phyloP scores from a whole-genome alignment of 202 grass and related monocot genomes.

The Zizania palustris region DNA sequence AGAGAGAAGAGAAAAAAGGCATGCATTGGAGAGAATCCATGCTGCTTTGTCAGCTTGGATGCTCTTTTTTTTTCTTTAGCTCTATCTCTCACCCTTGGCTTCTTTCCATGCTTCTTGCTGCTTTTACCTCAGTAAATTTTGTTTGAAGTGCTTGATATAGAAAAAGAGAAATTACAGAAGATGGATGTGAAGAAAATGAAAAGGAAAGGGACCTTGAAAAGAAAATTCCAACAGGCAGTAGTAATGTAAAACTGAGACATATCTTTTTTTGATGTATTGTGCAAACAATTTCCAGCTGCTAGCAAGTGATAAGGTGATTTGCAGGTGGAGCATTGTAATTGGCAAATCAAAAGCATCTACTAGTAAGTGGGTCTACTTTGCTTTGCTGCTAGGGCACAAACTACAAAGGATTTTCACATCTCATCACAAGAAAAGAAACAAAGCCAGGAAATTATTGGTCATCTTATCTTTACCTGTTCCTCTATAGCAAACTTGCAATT shows the following conservation, averaged over 20 bases:
- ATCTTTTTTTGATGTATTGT: neutral
- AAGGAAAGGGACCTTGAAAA: too few species aligned
- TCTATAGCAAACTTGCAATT: slow-evolving; percentile 38
- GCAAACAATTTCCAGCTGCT: neutral
- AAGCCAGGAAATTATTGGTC: slow-evolving; percentile 37
- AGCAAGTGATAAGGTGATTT: neutral
- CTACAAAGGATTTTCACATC: slow-evolving; percentile 35
- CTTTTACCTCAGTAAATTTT: neutral
- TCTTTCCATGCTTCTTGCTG: slow-evolving; percentile 1
- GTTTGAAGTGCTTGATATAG: neutral
- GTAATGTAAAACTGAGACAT: too few species aligned
- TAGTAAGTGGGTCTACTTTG: slow-evolving; percentile 38
- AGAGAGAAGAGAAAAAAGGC: slow-evolving; percentile 4
- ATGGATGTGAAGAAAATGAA: neutral
- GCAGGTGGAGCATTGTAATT: neutral
- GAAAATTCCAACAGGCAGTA: too few species aligned
- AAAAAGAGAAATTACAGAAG: neutral
- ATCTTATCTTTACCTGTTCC: slow-evolving; percentile 38
- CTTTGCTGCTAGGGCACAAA: slow-evolving; percentile 20
- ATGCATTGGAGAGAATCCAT: slow-evolving; percentile 22
- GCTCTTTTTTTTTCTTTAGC: slow-evolving; percentile 22
- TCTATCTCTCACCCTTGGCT: neutral
- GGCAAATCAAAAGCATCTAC: slow-evolving; percentile 38
- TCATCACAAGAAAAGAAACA: slow-evolving; percentile 44
- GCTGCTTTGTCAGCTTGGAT: slow-evolving; percentile 32